Percentiles rank a stretch among this genome's conserved stretches.
These are phyloP conservation scores for Rhododendron vialii DNA, from an alignment of 148 eudicot species.

Conservation along the genomic window DNA sequence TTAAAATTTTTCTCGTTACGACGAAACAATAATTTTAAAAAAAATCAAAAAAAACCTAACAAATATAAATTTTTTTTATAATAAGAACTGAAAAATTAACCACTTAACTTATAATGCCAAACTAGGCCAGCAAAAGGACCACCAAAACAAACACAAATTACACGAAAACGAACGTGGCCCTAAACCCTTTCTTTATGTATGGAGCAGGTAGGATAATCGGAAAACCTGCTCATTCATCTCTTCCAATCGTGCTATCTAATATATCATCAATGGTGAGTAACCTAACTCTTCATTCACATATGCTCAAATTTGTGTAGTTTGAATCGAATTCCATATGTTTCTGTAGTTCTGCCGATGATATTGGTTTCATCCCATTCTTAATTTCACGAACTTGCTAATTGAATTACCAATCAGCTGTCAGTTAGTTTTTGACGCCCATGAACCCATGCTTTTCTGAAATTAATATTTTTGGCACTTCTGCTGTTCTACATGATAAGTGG, in stretches of 20 bases:
- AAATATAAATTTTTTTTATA: too few relatives aligned
- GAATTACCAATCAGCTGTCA: neutral
- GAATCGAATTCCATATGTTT: neutral
- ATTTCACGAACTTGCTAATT: neutral
- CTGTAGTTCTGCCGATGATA: neutral
- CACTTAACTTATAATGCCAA: too few relatives aligned
- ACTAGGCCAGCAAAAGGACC: too few relatives aligned
- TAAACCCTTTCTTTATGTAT: too few relatives aligned
- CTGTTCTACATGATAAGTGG: neutral
- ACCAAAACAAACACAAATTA: too few relatives aligned
- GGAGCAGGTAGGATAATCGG: neutral
- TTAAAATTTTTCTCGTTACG: too few relatives aligned
- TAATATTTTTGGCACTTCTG: neutral
- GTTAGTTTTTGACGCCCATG: neutral
- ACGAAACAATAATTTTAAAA: too few relatives aligned
- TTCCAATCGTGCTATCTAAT: neutral
- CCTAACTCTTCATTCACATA: neutral
- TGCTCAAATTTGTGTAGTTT: neutral
- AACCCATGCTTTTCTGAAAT: neutral
- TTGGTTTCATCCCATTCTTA: neutral
- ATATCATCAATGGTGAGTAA: slow-evolving; percentile 12
- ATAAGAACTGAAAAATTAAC: too few relatives aligned
- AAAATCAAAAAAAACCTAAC: too few relatives aligned
- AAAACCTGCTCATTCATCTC: neutral
- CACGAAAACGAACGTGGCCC: too few relatives aligned